Evolutionary conservation across 768 basidiomycete species (phyloP), one percentile per base, ranked within the genome.

Genomic region (Amanita pallidorosea): DNA sequence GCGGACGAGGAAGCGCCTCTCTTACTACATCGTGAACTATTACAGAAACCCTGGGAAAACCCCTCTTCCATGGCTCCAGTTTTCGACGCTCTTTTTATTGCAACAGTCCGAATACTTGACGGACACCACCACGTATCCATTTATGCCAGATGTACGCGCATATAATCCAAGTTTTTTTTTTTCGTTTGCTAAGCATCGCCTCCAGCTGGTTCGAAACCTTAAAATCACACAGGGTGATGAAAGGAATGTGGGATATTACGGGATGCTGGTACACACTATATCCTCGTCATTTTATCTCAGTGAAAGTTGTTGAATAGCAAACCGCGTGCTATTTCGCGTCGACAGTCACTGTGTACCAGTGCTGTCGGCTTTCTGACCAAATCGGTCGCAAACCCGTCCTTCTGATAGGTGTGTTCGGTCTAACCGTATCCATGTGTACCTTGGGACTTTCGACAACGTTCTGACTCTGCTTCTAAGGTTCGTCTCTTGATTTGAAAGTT

Each of bases 321-420:
- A 88, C 88, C 0, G 58, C 85, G 13, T 88, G 86, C 64, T 88
- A 81, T 56, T 67, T 83, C n/a, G 80, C 83, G 0, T 81, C 88
- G 64, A 83, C 85, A 0, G 61, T 77, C 46, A 86, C 83, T 1
- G 79, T 87, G 18, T 64, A 88, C 9, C 77, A 85, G 53, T 89
- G 85, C 84, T 81, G 83, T 60, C 75, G 81, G 12, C 48, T 80
- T 12, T 88, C 85, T 9, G 87, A 89, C 54, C 68, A 71, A 31
- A 62, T 88, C 38, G 88, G 88, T n/a, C 79, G 88, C 40, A 87
- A 82, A 56, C 86, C 88, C 0, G 78, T 89, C 17, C 76, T 88
- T 52, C 67, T 88, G 49, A 70, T 61, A 0, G 86, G 87, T 2
- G 64, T 88, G 0, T 62, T 75, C 20, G 86, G 86, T 3, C 58